Percentiles rank a stretch among this genome's conserved stretches.
Evolutionary conservation across 306 rosid genomes (phyloP).

Genomic region (Ammopiptanthus mongolicus): DNA sequence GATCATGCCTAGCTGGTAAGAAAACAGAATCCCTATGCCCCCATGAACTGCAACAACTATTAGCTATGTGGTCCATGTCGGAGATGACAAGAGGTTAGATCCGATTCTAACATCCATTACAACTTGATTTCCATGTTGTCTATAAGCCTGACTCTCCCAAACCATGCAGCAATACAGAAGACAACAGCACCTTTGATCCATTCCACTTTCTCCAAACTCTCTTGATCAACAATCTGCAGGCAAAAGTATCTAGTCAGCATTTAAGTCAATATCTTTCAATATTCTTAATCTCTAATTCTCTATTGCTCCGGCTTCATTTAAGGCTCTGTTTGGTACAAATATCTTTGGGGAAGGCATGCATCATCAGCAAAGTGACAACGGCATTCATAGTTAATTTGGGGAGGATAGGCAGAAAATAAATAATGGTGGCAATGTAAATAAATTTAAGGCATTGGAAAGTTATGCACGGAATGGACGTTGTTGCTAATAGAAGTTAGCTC

Average conservation of each 20-base stretch:
- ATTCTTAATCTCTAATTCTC: neutral
- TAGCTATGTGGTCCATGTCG: neutral
- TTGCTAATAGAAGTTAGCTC: neutral
- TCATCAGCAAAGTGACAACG: neutral
- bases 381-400: neutral
- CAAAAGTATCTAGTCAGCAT: conserved; percentile 10
- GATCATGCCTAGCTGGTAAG: neutral
- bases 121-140: conserved; percentile 77
- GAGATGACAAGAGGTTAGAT: conserved; percentile 2
- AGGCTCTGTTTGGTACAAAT: neutral
- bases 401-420: neutral
- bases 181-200: conserved; percentile 63
- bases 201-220: conserved; percentile 56
- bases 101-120: conserved; percentile 1
- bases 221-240: conserved; percentile 73
- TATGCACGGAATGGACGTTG: neutral
- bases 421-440: neutral
- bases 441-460: neutral
- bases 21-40: neutral
- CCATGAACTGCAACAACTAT: neutral
- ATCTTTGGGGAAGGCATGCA: neutral
- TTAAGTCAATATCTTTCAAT: neutral
- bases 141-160: conserved; percentile 74
- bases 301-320: conserved; percentile 5
- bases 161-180: conserved; percentile 81